phyloP scores from a whole-genome alignment of 129 eudicot species.

The Artemisia tridentata region DNA sequence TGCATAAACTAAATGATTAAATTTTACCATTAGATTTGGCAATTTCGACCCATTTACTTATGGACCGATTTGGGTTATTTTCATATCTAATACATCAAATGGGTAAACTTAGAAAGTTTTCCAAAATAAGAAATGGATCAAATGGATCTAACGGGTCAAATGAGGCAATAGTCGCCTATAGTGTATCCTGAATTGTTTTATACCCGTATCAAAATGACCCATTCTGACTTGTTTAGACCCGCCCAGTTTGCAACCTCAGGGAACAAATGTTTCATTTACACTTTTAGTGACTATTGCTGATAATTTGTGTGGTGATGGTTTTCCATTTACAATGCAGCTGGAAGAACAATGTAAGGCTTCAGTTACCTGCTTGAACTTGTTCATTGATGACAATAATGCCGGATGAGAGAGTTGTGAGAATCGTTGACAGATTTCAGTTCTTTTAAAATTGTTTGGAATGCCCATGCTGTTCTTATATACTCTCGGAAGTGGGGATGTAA shows the following conservation, averaged over 20 bases:
- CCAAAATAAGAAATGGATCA: background rate
- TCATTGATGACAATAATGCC: slow-evolving; percentile 10
- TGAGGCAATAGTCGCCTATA: no score
- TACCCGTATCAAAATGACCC: no score
- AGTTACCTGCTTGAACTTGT: slow-evolving; percentile 71
- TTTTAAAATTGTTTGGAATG: slow-evolving; percentile 21
- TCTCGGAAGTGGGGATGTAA: slow-evolving; percentile 14
- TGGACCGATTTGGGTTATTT: background rate
- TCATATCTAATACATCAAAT: no score
- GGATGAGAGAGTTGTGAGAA: slow-evolving; percentile 22
- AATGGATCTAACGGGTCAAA: slow-evolving; percentile 4
- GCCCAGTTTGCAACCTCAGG: no score
- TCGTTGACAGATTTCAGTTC: slow-evolving; percentile 14
- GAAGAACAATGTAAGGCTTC: slow-evolving; percentile 88
- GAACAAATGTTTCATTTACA: no score
- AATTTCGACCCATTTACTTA: background rate
- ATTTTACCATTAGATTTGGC: background rate
- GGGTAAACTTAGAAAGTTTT: no score
- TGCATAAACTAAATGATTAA: background rate
- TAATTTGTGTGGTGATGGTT: background rate
- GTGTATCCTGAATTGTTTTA: no score
- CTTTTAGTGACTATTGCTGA: no score
- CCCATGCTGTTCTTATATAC: slow-evolving; percentile 26
- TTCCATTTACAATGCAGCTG: slow-evolving; percentile 50
- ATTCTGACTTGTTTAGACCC: no score